A percentile compares a stretch with the other conserved stretches of the same genome.
These are phyloP conservation scores for Emergomyces orientalis DNA, from an alignment of 2,329 filamentous ascomycete species.

Conservation along the genomic window DNA sequence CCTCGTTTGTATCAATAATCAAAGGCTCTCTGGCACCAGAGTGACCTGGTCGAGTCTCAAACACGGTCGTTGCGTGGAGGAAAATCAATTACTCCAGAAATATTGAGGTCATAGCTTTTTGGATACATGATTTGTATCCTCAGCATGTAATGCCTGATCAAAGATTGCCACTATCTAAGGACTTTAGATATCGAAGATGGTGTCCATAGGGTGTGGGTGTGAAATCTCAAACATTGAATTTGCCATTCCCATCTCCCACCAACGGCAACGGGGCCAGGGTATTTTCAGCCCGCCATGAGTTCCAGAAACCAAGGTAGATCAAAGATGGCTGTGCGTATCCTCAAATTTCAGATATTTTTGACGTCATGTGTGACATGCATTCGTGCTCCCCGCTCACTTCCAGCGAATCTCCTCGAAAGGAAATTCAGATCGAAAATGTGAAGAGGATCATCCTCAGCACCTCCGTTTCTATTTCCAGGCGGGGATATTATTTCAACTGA, in stretches of 20 bases:
- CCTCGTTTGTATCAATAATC: not conserved
- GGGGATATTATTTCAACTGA: not conserved
- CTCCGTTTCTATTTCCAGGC: not conserved
- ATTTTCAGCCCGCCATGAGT: not conserved
- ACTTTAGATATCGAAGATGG: not conserved
- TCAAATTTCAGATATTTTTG: slow-evolving; percentile 6
- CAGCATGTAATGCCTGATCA: not conserved
- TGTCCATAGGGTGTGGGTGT: not conserved
- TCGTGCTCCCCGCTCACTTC: not conserved
- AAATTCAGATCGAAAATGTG: not conserved
- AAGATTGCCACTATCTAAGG: not conserved
- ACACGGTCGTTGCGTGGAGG: not conserved
- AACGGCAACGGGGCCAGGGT: not conserved
- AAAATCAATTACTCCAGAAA: not conserved
- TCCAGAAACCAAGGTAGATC: not conserved
- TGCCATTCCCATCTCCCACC: not conserved
- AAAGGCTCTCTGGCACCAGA: not conserved
- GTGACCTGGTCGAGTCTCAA: not conserved
- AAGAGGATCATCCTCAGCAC: not conserved
- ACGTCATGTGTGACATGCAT: not conserved
- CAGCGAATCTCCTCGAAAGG: not conserved
- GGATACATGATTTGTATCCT: not conserved
- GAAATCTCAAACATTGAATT: not conserved
- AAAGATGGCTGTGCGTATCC: slow-evolving; percentile 2
- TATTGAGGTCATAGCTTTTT: not conserved